A percentile compares a stretch with the other conserved stretches of the same genome.
Conservation (phyloP, 2,329 filamentous ascomycete genomes). For the Aspergillus vadensis region DNA sequence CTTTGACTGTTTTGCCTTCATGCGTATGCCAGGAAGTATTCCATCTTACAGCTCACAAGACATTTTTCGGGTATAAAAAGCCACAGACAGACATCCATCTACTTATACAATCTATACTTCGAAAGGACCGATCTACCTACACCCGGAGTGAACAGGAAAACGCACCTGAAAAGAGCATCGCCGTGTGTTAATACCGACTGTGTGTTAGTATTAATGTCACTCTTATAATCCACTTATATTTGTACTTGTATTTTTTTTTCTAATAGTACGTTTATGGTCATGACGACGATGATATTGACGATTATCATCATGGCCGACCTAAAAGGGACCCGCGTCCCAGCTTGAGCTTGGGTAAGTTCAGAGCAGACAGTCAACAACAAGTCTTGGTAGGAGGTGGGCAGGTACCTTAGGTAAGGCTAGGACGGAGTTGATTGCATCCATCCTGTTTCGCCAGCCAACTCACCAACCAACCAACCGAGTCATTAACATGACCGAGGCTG, state of each 20-base stretch:
- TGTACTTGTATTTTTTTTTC: no score
- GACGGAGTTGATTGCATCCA: background rate
- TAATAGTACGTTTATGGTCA: background rate
- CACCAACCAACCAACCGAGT: slow-evolving; percentile 14
- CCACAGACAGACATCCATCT: no score
- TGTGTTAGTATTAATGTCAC: background rate
- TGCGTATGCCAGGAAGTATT: background rate
- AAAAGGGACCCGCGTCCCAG: background rate
- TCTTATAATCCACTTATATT: background rate
- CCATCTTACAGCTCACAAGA: background rate
- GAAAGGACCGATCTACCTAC: background rate
- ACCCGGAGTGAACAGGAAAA: background rate
- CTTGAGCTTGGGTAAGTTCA: background rate
- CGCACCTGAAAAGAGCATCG: background rate
- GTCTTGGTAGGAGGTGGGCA: background rate
- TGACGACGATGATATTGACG: background rate
- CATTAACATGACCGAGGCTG: slow-evolving; percentile 15
- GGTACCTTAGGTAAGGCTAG: slow-evolving; percentile 1
- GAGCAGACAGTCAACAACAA: background rate
- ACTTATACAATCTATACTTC: background rate
- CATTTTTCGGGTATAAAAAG: no score
- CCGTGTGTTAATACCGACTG: background rate
- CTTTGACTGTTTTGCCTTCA: background rate
- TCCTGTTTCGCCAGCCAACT: slow-evolving; percentile 11
- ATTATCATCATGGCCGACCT: background rate